phyloP scores from a whole-genome alignment of 495 filamentous ascomycete genomes.

The Evansstolkia leycettana region DNA sequence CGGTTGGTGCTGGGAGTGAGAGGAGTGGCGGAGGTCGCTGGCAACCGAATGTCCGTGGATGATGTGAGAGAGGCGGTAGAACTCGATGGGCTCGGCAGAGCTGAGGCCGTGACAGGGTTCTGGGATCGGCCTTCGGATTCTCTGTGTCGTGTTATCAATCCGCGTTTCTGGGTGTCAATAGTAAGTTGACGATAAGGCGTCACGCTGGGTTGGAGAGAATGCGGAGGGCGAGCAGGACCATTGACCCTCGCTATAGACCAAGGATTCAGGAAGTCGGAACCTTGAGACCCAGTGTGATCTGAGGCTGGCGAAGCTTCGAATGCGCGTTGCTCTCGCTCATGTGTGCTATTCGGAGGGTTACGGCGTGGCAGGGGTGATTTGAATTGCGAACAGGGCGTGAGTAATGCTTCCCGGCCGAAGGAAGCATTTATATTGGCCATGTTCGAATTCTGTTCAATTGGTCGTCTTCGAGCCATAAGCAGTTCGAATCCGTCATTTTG shows the following conservation, averaged over 20 bases:
- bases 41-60: neutral
- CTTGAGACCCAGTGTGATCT: neutral
- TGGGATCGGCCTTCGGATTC: neutral
- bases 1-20: neutral
- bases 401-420: neutral
- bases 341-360: neutral
- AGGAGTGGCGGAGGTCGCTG: too few relatives aligned
- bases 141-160: too few relatives aligned
- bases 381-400: neutral
- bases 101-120: neutral
- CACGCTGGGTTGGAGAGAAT: too few relatives aligned
- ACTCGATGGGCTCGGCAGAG: neutral
- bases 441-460: neutral
- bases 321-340: neutral
- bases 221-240: neutral
- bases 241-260: conserved; percentile 21
- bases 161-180: too few relatives aligned
- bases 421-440: too few relatives aligned
- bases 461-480: conserved; percentile 12
- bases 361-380: neutral
- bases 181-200: too few relatives aligned
- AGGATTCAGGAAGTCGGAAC: conserved; percentile 11
- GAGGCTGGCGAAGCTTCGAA: neutral
- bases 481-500: conserved; percentile 9
- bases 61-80: neutral